Evolutionary conservation across 2,329 filamentous ascomycete genomes (phyloP).

Genomic region (Trichoderma sp.): DNA sequence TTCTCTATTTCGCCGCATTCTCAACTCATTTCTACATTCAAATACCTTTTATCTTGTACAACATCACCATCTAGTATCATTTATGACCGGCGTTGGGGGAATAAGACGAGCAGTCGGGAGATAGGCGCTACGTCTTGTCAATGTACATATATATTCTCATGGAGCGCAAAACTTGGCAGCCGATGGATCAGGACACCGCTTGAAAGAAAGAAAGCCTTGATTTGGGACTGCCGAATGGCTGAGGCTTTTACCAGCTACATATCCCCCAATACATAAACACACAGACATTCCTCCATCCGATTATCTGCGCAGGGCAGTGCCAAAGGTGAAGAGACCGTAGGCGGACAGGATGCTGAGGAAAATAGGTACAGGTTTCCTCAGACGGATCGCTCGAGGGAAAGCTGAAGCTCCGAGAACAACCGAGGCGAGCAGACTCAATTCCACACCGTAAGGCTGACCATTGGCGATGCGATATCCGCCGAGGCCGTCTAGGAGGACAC

Average conservation of each 20-base stretch:
- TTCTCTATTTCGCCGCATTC: not conserved
- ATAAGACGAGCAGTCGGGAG: slow-evolving; percentile 7
- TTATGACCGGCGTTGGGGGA: slow-evolving; percentile 23
- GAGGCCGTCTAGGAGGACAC: slow-evolving; percentile 61
- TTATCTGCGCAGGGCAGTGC: slow-evolving; percentile 59
- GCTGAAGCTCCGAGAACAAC: slow-evolving; percentile 80
- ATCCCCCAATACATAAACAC: not conserved
- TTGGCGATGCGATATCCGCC: slow-evolving; percentile 80
- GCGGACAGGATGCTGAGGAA: slow-evolving; percentile 76
- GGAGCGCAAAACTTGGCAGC: not conserved
- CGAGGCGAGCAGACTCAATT: slow-evolving; percentile 86
- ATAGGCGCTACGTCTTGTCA: not conserved
- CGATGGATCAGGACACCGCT: not conserved
- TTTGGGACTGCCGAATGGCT: not conserved
- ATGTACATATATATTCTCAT: not conserved
- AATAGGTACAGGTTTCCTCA: slow-evolving; percentile 80
- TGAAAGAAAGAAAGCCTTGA: not conserved
- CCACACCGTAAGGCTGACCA: slow-evolving; percentile 76
- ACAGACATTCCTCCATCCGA: not conserved
- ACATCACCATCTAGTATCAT: slow-evolving; percentile 23
- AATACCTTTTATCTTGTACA: not conserved
- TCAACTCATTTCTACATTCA: not conserved
- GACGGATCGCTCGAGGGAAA: slow-evolving; percentile 82
- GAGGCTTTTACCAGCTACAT: not conserved
- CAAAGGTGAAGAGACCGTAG: slow-evolving; percentile 79